A percentile compares a stretch with the other conserved stretches of the same genome.
These are phyloP conservation scores for Phytophthora pluvialis DNA, from an alignment of 352 stramenopile genomes.

Conservation along the genomic window DNA sequence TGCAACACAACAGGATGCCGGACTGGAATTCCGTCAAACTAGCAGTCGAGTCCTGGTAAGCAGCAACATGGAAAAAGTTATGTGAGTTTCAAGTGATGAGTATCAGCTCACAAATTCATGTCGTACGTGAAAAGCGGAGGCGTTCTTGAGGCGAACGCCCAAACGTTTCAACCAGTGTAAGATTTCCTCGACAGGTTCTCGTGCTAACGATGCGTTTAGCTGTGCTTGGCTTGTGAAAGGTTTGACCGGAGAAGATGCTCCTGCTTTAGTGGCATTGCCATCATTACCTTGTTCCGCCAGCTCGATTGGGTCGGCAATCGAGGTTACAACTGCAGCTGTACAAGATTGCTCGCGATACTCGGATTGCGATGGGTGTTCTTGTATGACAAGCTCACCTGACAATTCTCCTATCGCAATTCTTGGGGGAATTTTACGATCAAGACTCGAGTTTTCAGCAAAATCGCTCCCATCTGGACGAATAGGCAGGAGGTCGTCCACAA, in stretches of 20 bases:
- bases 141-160: constrained; percentile 34
- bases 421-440: constrained; percentile 1
- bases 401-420: constrained; percentile 18
- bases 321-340: not conserved
- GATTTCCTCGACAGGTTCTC: constrained; percentile 27
- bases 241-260: not conserved
- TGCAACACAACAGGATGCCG: constrained; percentile 61
- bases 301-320: not conserved
- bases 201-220: not conserved
- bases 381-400: constrained; percentile 7
- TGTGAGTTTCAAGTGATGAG: constrained; percentile 2
- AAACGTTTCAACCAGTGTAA: constrained; percentile 51
- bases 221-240: not conserved
- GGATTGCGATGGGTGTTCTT: not conserved
- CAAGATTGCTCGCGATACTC: constrained; percentile 2
- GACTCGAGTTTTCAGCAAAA: not conserved
- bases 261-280: too few species aligned
- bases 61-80: not conserved
- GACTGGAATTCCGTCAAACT: constrained; percentile 63
- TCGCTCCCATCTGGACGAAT: not conserved
- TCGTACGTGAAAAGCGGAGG: constrained; percentile 44
- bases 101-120: not conserved
- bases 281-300: not conserved
- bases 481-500: constrained; percentile 13
- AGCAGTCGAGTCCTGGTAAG: constrained; percentile 31